Base-by-base conservation (phyloP, 345 rosid genomes). In the Brassica juncea region DNA sequence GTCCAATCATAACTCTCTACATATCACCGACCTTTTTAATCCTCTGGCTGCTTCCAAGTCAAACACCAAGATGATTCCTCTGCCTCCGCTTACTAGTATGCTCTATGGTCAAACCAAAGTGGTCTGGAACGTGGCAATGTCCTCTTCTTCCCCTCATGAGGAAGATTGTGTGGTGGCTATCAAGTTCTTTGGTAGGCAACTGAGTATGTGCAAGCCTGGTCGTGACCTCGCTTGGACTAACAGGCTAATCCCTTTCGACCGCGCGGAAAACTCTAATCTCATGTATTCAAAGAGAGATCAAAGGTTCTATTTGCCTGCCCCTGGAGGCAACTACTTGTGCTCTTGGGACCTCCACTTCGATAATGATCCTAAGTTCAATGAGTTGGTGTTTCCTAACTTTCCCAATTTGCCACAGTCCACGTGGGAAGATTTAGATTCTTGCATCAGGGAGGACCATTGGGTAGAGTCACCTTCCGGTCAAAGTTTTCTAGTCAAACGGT, bases 281-380 rank as follows among this genome's bases (percentile, higher is more conserved):
- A 52, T 52, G 57, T 52, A 52, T 52, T 52, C 57, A 52, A 71
- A 59, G 35, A 71, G 55, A 58, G 75, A 71, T 7, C 54, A 58
- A 23, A 59, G n/a, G 8, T 37, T 71, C 1, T 12, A 71, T 15
- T n/a, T 71, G 55, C 66, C 35, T 71, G n/a, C 75, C 61, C 55
- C 66, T 35, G 66, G 75, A 71, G 66, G 75, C 54, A 34, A 59
- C 54, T 12, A 35, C 66, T 23, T 71, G 66, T 71, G 34, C 75
- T 58, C 66, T 3, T 71, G 34, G 21, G 66, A 35, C 25, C 66
- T 58, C 35, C 23, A 58, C 9, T 21, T 21, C 31, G 3, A 57
- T 19, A 57, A 12, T 2, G 66, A 58, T 7, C 75, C 66, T 34
- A 35, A 21, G 23, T 58, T 71, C 55, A 5, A 35, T 21, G 54